Percentiles rank a stretch among this genome's conserved stretches.
Conservation (phyloP, 2,329 filamentous ascomycete genomes). For the Penicillium occitanis region DNA sequence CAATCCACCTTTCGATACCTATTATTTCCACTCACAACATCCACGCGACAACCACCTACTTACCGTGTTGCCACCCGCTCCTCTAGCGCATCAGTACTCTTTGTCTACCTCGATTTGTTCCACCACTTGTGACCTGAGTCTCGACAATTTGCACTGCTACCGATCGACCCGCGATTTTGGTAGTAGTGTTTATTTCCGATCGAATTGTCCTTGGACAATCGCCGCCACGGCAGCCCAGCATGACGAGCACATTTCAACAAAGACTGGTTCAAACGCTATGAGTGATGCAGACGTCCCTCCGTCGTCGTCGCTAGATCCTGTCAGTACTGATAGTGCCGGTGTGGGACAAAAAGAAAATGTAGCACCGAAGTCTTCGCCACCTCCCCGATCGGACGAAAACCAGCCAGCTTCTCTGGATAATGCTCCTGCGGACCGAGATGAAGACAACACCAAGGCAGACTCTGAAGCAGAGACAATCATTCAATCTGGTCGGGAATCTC, state of each 20-base stretch:
- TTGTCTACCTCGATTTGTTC: not conserved
- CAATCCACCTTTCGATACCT: slow-evolving; percentile 3
- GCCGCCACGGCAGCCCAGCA: slow-evolving; percentile 44
- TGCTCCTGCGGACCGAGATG: slow-evolving; percentile 35
- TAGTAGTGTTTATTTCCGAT: slow-evolving; percentile 4
- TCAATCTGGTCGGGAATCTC: slow-evolving; percentile 46
- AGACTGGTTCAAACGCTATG: slow-evolving; percentile 48
- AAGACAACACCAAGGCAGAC: slow-evolving; percentile 44
- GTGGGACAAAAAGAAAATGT: slow-evolving; percentile 28
- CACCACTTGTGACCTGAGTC: not conserved
- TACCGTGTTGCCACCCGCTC: slow-evolving; percentile 19
- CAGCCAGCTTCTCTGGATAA: slow-evolving; percentile 27
- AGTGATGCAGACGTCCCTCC: slow-evolving; percentile 48
- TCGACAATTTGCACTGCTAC: slow-evolving; percentile 14
- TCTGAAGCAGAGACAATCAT: slow-evolving; percentile 53
- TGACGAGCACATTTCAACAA: slow-evolving; percentile 43
- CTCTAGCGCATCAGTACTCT: not conserved
- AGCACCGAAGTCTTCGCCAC: slow-evolving; percentile 22
- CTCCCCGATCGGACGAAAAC: slow-evolving; percentile 23
- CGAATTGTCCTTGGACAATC: slow-evolving; percentile 15
- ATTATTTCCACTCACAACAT: slow-evolving; percentile 13
- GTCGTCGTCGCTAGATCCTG: slow-evolving; percentile 37
- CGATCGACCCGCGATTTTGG: not conserved
- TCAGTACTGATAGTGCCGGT: slow-evolving; percentile 31
- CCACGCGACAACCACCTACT: slow-evolving; percentile 17